phyloP scores from a whole-genome alignment of 805 yeast genomes.

The Candida manassasensis region DNA sequence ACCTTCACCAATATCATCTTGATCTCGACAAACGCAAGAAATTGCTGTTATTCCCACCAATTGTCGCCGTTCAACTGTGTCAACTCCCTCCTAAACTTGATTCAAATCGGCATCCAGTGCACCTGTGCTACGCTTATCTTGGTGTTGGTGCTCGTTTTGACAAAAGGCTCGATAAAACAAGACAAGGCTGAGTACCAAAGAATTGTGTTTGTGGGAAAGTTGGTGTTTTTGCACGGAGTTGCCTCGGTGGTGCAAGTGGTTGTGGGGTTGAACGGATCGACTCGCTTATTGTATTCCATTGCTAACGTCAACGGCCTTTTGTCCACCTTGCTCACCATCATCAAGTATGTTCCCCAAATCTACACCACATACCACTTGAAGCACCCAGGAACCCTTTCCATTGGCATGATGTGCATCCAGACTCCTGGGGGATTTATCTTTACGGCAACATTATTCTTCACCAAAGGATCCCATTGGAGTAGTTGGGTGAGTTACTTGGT shows the following conservation, averaged over 20 bases:
- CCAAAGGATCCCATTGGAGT: conserved; percentile 81
- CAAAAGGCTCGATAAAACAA: conserved; percentile 43
- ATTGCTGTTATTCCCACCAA: conserved; percentile 50
- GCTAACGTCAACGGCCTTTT: conserved; percentile 63
- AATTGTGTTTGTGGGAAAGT: conserved; percentile 37
- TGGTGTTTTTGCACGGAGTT: conserved; percentile 35
- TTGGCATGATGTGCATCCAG: conserved; percentile 78
- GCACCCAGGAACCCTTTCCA: conserved; percentile 75
- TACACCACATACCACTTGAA: conserved; percentile 62
- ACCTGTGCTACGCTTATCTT: conserved; percentile 54
- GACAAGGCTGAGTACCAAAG: conserved; percentile 40
- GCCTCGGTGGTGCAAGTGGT: conserved; percentile 30
- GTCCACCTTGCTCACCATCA: conserved; percentile 57
- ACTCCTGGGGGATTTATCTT: conserved; percentile 87
- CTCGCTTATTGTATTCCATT: conserved; percentile 25
- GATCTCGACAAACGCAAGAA: conserved; percentile 54
- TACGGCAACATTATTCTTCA: conserved; percentile 63
- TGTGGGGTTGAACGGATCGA: conserved; percentile 24
- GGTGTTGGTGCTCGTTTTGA: conserved; percentile 47
- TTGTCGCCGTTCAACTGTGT: conserved; percentile 54
- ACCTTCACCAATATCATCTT: conserved; percentile 64
- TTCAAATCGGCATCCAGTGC: conserved; percentile 65
- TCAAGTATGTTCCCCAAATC: conserved; percentile 80
- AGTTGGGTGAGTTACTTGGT: conserved; percentile 77
- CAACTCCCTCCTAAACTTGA: conserved; percentile 58